phyloP scores from a whole-genome alignment of 2,329 filamentous ascomycete genomes.

The Sclerotinia glacialis region DNA sequence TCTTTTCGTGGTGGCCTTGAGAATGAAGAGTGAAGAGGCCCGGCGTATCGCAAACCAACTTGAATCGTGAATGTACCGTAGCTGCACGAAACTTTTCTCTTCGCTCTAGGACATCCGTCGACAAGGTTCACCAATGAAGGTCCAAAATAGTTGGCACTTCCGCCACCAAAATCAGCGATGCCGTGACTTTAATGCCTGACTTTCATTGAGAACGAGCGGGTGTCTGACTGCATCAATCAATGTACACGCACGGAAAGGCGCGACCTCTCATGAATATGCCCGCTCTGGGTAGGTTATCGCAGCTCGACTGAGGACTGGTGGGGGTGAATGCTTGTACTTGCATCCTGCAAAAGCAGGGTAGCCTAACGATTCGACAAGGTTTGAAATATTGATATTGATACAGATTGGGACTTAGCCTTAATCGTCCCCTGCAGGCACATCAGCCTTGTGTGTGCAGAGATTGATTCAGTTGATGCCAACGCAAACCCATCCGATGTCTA shows the following conservation, averaged over 20 bases:
- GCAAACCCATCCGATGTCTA: not conserved
- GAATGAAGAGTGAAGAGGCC: constrained; percentile 23
- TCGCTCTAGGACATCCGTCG: constrained; percentile 1
- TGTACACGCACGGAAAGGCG: constrained; percentile 7
- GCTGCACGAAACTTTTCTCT: constrained; percentile 3
- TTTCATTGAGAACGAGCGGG: constrained; percentile 22
- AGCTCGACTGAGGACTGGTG: constrained; percentile 15
- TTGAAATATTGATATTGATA: constrained; percentile 19
- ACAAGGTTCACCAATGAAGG: constrained; percentile 3
- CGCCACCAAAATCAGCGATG: constrained; percentile 21
- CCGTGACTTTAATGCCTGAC: constrained; percentile 20
- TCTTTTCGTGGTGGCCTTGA: constrained; percentile 8
- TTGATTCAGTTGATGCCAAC: constrained; percentile 21
- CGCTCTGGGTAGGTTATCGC: constrained; percentile 12
- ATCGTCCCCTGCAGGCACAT: constrained; percentile 7
- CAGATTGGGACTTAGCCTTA: constrained; percentile 18
- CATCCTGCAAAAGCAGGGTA: constrained; percentile 22
- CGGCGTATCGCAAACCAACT: constrained; percentile 23
- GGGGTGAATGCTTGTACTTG: constrained; percentile 23
- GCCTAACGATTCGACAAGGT: constrained; percentile 5
- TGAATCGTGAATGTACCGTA: constrained; percentile 20
- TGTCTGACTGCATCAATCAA: constrained; percentile 18
- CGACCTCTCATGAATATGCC: constrained; percentile 18
- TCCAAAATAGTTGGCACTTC: constrained; percentile 22
- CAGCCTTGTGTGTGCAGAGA: constrained; percentile 20